Evolutionary conservation across 805 yeast genomes (phyloP).

Genomic region (Sugiyamaella americana): DNA sequence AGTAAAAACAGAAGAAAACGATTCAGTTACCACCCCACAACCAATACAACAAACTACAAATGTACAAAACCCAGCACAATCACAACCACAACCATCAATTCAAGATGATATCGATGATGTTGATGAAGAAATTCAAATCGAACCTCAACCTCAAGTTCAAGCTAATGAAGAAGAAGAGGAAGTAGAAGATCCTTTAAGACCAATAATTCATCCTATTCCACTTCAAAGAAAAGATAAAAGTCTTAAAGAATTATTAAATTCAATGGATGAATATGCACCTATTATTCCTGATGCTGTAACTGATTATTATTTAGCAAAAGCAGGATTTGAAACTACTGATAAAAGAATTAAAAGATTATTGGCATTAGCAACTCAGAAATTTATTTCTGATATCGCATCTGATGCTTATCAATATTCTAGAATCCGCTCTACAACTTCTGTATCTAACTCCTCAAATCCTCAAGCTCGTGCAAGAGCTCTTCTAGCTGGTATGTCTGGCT

Average conservation of each 20-base stretch:
- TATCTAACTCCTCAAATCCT: conserved; percentile 79
- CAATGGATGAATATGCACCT: conserved; percentile 94
- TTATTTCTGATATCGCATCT: conserved; percentile 86
- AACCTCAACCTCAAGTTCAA: conserved; percentile 1
- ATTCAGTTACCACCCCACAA: neutral
- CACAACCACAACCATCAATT: neutral
- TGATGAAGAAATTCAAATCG: conserved; percentile 5
- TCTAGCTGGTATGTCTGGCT: conserved; percentile 51
- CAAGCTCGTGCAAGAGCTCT: conserved; percentile 78
- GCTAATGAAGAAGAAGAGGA: conserved; percentile 19
- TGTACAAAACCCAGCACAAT: no score
- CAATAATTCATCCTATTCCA: conserved; percentile 21
- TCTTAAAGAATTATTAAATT: conserved; percentile 70
- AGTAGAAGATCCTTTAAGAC: conserved; percentile 21
- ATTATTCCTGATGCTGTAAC: conserved; percentile 95
- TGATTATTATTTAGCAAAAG: conserved; percentile 79
- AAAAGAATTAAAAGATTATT: conserved; percentile 71
- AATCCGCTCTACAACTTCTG: conserved; percentile 81
- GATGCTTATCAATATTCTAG: conserved; percentile 95
- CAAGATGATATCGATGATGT: conserved; percentile 6
- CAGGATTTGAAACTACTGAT: conserved; percentile 80
- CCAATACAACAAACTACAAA: no score
- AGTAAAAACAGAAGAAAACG: neutral
- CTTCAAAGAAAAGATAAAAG: conserved; percentile 25
- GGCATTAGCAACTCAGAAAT: conserved; percentile 94